A percentile compares a stretch with the other conserved stretches of the same genome.
Evolutionary conservation across 192 early-diverging fungal species (phyloP).

Genomic region (Pilaira anomala): DNA sequence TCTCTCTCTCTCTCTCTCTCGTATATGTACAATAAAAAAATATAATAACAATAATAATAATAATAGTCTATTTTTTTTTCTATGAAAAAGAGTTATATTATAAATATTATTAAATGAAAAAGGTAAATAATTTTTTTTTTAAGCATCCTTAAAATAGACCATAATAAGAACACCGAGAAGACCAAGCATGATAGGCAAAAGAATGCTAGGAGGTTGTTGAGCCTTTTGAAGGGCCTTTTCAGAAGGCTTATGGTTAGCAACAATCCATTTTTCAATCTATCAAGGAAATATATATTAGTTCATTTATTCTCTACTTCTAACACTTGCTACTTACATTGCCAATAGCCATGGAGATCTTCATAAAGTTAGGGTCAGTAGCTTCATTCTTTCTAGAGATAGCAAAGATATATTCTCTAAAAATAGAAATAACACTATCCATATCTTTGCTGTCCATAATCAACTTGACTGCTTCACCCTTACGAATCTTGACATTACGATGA

Average conservation of each 20-base stretch:
- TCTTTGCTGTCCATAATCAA: conserved; percentile 58
- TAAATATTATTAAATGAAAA: not conserved
- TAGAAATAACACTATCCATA: conserved; percentile 56
- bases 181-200: conserved; percentile 10
- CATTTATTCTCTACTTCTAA: not conserved
- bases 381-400: conserved; percentile 60
- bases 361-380: conserved; percentile 61
- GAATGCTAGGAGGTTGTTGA: conserved; percentile 1
- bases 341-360: conserved; percentile 49
- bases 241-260: conserved; percentile 20
- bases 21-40: too few relatives aligned
- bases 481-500: conserved; percentile 85
- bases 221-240: not conserved
- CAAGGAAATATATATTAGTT: too few relatives aligned
- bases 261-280: conserved; percentile 38
- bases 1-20: too few relatives aligned
- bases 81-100: not conserved
- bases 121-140: not conserved
- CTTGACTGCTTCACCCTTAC: conserved; percentile 78
- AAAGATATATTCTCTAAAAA: conserved; percentile 65
- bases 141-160: conserved; percentile 1
- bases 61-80: too few relatives aligned
- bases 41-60: too few relatives aligned
- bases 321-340: conserved; percentile 27
- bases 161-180: conserved; percentile 9